Base-by-base conservation (phyloP, 306 rosid genomes). In the Senna siamea region DNA sequence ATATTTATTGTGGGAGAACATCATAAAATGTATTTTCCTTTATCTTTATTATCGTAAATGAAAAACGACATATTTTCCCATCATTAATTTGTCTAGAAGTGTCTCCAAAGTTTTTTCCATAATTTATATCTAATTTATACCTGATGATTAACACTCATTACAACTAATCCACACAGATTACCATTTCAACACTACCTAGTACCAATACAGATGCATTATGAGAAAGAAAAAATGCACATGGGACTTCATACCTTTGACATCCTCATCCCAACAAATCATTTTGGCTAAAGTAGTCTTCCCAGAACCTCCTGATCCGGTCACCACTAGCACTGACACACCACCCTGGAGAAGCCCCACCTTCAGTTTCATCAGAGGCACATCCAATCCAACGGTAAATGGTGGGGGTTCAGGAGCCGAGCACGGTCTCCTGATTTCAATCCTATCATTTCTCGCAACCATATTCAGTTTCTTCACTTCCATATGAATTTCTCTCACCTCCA, bases 211-310 rank as follows among this genome's bases (percentile, higher is more conserved):
- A 18, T 19, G n/a, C 17, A n/a, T 8, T 8, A 73, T 5, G 34
- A 38, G 10, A 40, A 18, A 22, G 34, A 73, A 18, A 22, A 3
- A 32, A 23, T 46, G 18, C 41, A 54, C 0, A 23, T 18, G 30
- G 14, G 17, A 37, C 2, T 61, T 9, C 48, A 41, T 78, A 90
- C 91, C 91, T 79, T 38, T 61, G 4, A 85, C 79, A 13, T 88
- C 47, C 13, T 75, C 34, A 35, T 88, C 87, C 57, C 73, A 79
- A 60, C 88, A 87, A n/a, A 90, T 62, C 70, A 0, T 75, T 30
- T 63, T 74, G 7, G 78, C 91, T 66, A 90, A 76, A 0, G 96
- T 80, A 6, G 91, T 76, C 78, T 87, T 90, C 41, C 93, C 91
- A 0, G 79, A 78, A 41, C 93, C 96, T 13, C 66, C 83, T 1